Base-by-base conservation (phyloP, 2,329 filamentous ascomycete species). In the Aspergillus thermomutatus region DNA sequence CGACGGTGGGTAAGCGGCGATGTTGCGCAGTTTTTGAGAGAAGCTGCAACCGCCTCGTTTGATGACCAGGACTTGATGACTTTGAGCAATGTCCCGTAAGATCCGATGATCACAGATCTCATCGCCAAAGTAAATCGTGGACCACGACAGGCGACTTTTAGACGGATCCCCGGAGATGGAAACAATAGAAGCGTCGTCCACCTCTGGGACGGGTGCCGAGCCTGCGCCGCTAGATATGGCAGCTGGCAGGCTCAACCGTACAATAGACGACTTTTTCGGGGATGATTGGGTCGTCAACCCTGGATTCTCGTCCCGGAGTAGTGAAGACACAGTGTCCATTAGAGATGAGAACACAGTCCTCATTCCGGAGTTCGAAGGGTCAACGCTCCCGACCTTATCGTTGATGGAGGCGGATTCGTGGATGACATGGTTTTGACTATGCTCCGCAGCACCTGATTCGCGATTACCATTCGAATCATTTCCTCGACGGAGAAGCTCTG, bases 11-110 rank as follows among this genome's bases (percentile, higher is more conserved):
- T 87, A 93, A 9, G 85, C 83, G 0, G 93, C 92, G n/a, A 97
- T 92, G 62, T 91, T 92, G 52, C 83, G 81, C 0, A 97, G 77
- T 72, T 99, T 99, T 27, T 88, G 77, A 37, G 84, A 87, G 73
- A 97, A 97, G 25, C 83, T 88, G 76, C 94, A 99, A 1, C 85
- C 86, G 41, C 94, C 93, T 5, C 94, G 86, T 27, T 84, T 86
- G 65, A 97, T 81, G 50, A 96, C 83, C 57, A 99, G 86, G 58
- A 97, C 80, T 52, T 96, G 87, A 74, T 96, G 75, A 1, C 72
- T 75, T 43, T 78, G 79, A 0, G 79, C 80, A 3, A 86, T 72
- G 7, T 78, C 72, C 1, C 78, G 64, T 11, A 84, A 72, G 53
- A 91, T 73, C 58, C 80, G 72, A 56, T 79, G 76, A n/a, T 79